These are phyloP conservation scores for Exophiala xenobiotica DNA, from an alignment of 2,329 filamentous ascomycete genomes.

Conservation along the genomic window DNA sequence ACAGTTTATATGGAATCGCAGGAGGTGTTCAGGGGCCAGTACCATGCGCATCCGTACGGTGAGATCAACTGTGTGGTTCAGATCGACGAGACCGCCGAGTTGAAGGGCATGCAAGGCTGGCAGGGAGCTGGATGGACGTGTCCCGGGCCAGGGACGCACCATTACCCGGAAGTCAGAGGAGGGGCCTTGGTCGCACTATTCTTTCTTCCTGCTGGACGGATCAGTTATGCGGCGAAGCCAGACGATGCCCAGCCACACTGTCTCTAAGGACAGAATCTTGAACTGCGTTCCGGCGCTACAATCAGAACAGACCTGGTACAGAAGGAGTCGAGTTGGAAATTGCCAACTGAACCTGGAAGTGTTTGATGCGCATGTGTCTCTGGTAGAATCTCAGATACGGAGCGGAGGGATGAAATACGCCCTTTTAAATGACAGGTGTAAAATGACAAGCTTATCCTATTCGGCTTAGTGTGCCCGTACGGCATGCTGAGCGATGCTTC, in stretches of 20 bases:
- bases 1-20: slow-evolving; percentile 58
- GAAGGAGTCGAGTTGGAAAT: no score
- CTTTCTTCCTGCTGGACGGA: slow-evolving; percentile 56
- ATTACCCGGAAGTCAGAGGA: slow-evolving; percentile 55
- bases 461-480: no score
- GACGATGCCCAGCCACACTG: slow-evolving; percentile 22
- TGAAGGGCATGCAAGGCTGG: slow-evolving; percentile 50
- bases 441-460: no score
- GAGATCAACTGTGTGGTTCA: slow-evolving; percentile 58
- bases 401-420: no score
- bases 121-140: slow-evolving; percentile 57
- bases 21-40: slow-evolving; percentile 53
- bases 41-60: slow-evolving; percentile 55
- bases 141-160: slow-evolving; percentile 56
- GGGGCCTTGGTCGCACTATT: slow-evolving; percentile 55
- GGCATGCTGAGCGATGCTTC: no score
- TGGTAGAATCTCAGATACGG: no score
- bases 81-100: slow-evolving; percentile 50
- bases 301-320: no score
- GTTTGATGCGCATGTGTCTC: no score
- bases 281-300: no score
- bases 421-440: no score
- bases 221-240: slow-evolving; percentile 34
- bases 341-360: no score
- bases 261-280: slow-evolving; percentile 2